Evolutionary conservation across 345 rosid species (phyloP).

Genomic region (Clarkia xantiana): DNA sequence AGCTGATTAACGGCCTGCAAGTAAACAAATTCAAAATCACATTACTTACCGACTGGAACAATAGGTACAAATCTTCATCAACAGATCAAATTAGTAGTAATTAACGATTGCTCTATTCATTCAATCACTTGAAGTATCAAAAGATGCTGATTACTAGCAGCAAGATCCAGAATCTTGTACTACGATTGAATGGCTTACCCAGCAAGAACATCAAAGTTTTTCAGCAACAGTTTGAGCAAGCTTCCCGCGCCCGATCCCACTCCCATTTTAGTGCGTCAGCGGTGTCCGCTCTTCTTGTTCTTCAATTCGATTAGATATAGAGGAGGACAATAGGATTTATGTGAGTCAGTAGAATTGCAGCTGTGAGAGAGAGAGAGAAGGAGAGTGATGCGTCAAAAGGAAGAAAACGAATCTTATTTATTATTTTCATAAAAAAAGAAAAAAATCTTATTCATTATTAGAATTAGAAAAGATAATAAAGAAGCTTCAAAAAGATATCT

Average conservation of each 20-base stretch:
- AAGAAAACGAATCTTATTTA: no score
- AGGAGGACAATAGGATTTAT: no score
- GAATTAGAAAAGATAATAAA: no score
- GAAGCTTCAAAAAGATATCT: no score
- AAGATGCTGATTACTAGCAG: background rate
- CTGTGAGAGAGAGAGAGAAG: conserved; percentile 1
- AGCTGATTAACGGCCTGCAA: conserved; percentile 86
- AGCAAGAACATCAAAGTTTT: conserved; percentile 86
- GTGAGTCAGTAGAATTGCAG: no score
- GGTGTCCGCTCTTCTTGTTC: background rate
- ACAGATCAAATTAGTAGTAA: conserved; percentile 1
- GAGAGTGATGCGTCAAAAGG: background rate
- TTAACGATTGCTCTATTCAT: background rate
- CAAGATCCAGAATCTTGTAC: conserved; percentile 1
- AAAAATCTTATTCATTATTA: no score
- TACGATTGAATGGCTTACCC: conserved; percentile 27
- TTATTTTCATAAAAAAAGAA: no score
- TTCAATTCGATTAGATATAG: background rate
- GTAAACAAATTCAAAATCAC: conserved; percentile 3
- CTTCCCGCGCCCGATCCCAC: conserved; percentile 70
- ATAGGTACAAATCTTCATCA: no score
- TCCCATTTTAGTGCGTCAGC: background rate
- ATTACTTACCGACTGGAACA: no score
- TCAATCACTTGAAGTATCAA: background rate
- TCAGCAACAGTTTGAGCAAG: conserved; percentile 52